Percentiles rank a stretch among this genome's conserved stretches.
phyloP scores from a whole-genome alignment of 768 basidiomycete genomes.

The Lactarius akahatsu region DNA sequence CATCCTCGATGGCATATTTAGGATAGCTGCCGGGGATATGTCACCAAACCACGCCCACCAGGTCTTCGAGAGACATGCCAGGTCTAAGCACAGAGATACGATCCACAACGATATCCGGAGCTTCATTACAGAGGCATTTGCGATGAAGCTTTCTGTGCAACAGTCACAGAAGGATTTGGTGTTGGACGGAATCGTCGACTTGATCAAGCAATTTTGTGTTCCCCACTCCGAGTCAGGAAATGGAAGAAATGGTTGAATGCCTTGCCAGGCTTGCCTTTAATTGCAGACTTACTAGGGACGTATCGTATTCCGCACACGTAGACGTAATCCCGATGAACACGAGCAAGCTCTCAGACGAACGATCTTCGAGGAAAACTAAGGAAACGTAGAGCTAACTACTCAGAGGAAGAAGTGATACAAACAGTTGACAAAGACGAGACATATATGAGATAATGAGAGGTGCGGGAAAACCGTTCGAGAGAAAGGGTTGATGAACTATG shows the following conservation, averaged over 20 bases:
- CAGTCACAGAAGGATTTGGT: slow-evolving; percentile 1
- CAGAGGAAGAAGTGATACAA: no score
- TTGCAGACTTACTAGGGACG: no score
- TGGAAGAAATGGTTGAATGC: neutral
- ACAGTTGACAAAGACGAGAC: no score
- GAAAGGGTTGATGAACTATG: no score
- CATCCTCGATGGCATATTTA: neutral
- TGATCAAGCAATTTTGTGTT: slow-evolving; percentile 11
- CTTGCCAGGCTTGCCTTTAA: no score
- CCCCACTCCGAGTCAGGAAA: neutral
- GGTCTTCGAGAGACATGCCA: neutral
- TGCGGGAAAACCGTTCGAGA: no score
- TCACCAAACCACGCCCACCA: neutral
- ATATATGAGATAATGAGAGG: no score
- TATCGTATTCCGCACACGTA: no score
- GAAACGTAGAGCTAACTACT: no score
- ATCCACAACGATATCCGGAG: slow-evolving; percentile 1
- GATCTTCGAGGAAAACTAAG: no score
- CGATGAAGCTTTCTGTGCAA: neutral
- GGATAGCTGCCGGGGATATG: neutral
- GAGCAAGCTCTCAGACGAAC: no score
- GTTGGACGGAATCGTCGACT: slow-evolving; percentile 8
- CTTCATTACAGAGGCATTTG: neutral
- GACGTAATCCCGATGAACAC: no score
- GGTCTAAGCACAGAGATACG: neutral